Evolutionary conservation across 2,329 filamentous ascomycete genomes (phyloP).

Genomic region (Immersiporthe knoxdaviesiana): DNA sequence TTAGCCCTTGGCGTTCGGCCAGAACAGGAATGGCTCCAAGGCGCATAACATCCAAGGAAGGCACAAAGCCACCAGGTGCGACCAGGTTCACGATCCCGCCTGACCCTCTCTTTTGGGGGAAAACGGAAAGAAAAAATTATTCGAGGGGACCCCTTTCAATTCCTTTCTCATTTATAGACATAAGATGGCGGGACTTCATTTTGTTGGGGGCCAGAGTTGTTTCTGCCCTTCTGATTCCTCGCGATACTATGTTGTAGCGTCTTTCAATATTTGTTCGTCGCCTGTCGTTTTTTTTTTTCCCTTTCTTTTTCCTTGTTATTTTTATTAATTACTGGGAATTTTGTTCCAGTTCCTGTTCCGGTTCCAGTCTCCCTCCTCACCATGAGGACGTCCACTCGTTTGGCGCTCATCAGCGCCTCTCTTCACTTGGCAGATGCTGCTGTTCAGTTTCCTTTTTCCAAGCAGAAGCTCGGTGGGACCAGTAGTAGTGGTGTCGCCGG

Average conservation of each 20-base stretch:
- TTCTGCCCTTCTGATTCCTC: background rate
- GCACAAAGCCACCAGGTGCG: conserved; percentile 4
- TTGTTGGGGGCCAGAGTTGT: background rate
- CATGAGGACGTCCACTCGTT: conserved; percentile 26
- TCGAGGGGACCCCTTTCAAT: background rate
- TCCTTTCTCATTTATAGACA: background rate
- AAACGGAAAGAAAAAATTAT: background rate
- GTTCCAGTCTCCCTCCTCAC: background rate
- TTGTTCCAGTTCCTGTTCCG: too few relatives aligned
- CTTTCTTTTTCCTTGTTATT: background rate
- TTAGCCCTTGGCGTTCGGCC: conserved; percentile 15
- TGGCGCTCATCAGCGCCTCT: conserved; percentile 17
- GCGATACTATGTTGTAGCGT: background rate
- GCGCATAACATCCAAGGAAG: background rate
- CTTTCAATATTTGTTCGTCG: background rate
- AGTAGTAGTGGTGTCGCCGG: background rate
- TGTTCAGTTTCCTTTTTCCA: conserved; percentile 25
- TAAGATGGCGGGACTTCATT: conserved; percentile 12
- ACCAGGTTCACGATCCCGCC: conserved; percentile 22
- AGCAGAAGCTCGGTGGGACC: conserved; percentile 1
- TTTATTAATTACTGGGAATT: too few relatives aligned
- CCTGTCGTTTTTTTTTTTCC: background rate
- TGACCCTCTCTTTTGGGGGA: conserved; percentile 18
- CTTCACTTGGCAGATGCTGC: conserved; percentile 11
- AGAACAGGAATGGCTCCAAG: conserved; percentile 16